Evolutionary conservation across 805 yeast species (phyloP), one percentile per base, ranked within the genome.

Genomic region (Metschnikowia vanudenii): DNA sequence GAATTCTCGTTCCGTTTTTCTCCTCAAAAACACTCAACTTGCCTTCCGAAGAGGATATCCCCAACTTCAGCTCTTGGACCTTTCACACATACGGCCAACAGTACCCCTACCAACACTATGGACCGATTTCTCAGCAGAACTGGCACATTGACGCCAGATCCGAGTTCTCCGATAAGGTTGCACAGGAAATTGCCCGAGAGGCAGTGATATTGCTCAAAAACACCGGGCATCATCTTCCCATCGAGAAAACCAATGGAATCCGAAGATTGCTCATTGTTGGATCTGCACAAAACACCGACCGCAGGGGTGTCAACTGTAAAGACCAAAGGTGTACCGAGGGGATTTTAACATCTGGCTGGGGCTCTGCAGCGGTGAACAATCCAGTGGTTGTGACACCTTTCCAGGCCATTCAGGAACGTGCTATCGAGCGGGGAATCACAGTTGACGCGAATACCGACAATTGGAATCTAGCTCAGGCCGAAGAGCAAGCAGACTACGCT

Each of bases 31-130:
- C 55, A 31, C 59, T 61, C 50, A 59, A 54, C 43, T 59, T 67
- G 48, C 76, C 76, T 11, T 64, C 64, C 6, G 75, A 71, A 36
- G 71, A 69, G 9, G 71, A 70, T 36, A 53, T 63, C 1, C 82
- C 84, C 35, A 79, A 76, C 56, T 78, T 81, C 60, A 71, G 78
- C 47, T 78, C 85, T 0, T 80, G 84, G 83, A 78, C 84, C 3
- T 62, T 64, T 44, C 79, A 78, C 52, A 77, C 81, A 0, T 74
- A 69, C 54, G 82, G 78, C n/a, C 80, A 75, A 50, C 70, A 74
- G 46, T 75, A 64, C 53, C 79, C 80, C n/a, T 75, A 71, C 55
- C 80, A 76, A 52, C 74, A 76, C 45, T 73, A 60, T 51, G 83
- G 84, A 1, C 78, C 82, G n/a, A 72, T 75, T 32, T 68, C 69